phyloP scores from a whole-genome alignment of 495 filamentous ascomycete genomes.

The Aspergillus campestris region DNA sequence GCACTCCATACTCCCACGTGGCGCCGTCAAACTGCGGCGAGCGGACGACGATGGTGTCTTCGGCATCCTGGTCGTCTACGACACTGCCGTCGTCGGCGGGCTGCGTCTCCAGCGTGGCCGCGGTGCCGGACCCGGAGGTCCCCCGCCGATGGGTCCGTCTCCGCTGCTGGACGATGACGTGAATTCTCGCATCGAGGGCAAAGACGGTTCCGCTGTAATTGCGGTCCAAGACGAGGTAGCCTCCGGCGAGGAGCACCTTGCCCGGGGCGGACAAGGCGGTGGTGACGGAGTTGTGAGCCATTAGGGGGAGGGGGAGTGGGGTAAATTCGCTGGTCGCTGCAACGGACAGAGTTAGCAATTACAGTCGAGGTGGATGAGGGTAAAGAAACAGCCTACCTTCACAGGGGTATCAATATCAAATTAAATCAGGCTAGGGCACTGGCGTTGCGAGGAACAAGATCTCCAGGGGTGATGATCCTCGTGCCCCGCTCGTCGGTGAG shows the following conservation, averaged over 20 bases:
- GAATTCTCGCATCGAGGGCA: slow-evolving; percentile 88
- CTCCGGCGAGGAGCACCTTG: slow-evolving; percentile 90
- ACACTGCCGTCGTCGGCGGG: slow-evolving; percentile 1
- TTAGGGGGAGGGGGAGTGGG: slow-evolving; percentile 8
- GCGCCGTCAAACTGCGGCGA: slow-evolving; percentile 87
- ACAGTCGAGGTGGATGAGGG: too few species aligned
- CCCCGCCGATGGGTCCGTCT: slow-evolving; percentile 25
- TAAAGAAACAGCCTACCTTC: too few species aligned
- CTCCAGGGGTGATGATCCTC: too few species aligned
- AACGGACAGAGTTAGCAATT: too few species aligned
- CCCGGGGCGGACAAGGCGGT: slow-evolving; percentile 84
- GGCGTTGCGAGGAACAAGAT: too few species aligned
- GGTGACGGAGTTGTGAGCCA: slow-evolving; percentile 6
- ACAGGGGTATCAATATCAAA: too few species aligned
- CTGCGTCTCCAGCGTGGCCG: background rate
- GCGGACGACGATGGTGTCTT: slow-evolving; percentile 62
- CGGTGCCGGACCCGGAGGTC: slow-evolving; percentile 9
- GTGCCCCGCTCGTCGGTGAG: too few species aligned
- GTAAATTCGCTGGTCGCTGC: background rate
- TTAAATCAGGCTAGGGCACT: too few species aligned
- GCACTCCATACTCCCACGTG: slow-evolving; percentile 75
- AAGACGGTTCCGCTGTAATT: slow-evolving; percentile 85
- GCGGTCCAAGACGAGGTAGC: slow-evolving; percentile 89
- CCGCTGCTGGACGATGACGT: slow-evolving; percentile 62
- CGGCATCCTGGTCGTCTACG: slow-evolving; percentile 22